phyloP scores from a whole-genome alignment of 148 eudicot species.

The Cornus kousa region DNA sequence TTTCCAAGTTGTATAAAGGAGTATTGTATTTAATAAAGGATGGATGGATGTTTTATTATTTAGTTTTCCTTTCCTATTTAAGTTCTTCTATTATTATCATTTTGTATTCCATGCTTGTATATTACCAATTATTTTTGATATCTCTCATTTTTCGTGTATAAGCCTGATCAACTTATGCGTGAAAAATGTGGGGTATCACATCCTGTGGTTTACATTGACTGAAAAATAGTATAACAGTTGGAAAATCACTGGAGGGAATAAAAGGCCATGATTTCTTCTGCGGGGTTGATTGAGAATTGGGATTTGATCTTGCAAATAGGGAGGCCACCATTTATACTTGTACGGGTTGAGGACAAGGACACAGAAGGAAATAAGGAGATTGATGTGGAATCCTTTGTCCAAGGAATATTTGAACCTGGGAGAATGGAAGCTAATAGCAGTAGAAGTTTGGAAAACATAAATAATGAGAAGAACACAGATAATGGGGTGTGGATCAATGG shows the following conservation, averaged over 20 bases:
- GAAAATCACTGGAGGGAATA: conserved; percentile 57
- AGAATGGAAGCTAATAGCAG: conserved; percentile 6
- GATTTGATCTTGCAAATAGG: conserved; percentile 40
- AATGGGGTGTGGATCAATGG: conserved; percentile 24
- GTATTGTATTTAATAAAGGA: too few relatives aligned
- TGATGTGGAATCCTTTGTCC: conserved; percentile 68
- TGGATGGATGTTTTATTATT: too few relatives aligned
- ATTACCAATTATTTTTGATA: too few relatives aligned
- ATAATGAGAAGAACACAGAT: neutral
- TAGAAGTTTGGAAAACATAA: conserved; percentile 9
- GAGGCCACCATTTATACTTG: conserved; percentile 74
- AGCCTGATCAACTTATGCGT: too few relatives aligned
- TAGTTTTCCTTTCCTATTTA: too few relatives aligned
- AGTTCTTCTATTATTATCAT: too few relatives aligned
- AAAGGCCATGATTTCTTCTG: conserved; percentile 71
- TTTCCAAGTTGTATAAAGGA: too few relatives aligned
- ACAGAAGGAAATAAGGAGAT: conserved; percentile 38
- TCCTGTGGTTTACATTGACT: neutral
- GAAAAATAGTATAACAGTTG: neutral
- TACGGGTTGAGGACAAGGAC: conserved; percentile 29
- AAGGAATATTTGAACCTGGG: conserved; percentile 42
- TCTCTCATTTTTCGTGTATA: too few relatives aligned
- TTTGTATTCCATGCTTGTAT: too few relatives aligned
- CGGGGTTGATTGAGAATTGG: conserved; percentile 75
- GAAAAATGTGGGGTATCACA: too few relatives aligned